Percentiles rank a stretch among this genome's conserved stretches.
These are phyloP conservation scores for Podospora conica DNA, from an alignment of 495 filamentous ascomycete species.

Conservation along the genomic window DNA sequence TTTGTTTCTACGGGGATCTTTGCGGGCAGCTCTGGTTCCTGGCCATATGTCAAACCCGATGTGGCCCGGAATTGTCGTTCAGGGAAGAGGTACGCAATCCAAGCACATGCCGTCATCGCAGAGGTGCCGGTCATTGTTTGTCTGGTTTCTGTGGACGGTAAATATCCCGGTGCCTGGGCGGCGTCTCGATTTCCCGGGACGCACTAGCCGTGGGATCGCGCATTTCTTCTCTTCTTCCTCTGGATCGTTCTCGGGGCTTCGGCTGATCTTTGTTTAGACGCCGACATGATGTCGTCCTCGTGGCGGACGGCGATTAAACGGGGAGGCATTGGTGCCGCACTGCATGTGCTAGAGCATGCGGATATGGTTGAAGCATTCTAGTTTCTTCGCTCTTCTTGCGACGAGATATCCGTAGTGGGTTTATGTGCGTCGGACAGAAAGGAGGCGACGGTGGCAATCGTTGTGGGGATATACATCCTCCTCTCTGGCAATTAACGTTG, in stretches of 20 bases:
- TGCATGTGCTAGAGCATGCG: too few relatives aligned
- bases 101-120: background rate
- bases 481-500: background rate
- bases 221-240: background rate
- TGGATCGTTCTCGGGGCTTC: background rate
- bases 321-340: too few relatives aligned
- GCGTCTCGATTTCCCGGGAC: background rate
- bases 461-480: conserved; percentile 3
- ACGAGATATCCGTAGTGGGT: background rate
- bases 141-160: too few relatives aligned
- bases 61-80: background rate
- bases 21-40: background rate
- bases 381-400: background rate
- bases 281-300: too few relatives aligned
- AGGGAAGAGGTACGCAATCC: background rate
- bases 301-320: too few relatives aligned
- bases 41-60: background rate
- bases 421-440: background rate
- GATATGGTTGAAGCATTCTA: background rate
- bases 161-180: background rate
- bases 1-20: background rate
- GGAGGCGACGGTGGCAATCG: background rate
- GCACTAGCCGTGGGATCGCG: background rate
- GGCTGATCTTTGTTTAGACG: too few relatives aligned
- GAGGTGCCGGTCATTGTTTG: background rate